Evolutionary conservation across 768 basidiomycete species (phyloP), one percentile per base, ranked within the genome.

Genomic region (Xanthoconium purpureum): DNA sequence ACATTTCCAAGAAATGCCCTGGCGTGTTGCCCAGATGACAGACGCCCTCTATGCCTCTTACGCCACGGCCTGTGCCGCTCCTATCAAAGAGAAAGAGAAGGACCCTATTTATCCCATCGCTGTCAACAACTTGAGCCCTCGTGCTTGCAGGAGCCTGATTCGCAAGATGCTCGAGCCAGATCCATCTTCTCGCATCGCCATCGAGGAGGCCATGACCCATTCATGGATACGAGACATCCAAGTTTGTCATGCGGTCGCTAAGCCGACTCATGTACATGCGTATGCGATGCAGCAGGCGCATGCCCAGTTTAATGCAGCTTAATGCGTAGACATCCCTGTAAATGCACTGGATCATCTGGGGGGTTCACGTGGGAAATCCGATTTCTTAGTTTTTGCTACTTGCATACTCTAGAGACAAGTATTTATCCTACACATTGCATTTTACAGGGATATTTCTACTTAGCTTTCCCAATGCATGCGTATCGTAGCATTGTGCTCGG

Each of bases 91-190:
- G 49, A 68, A 71, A 33, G 68, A 64, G 35, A 70, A 67, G 55
- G 70, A 69, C 24, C 60, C 58, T 13, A 37, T 67, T n/a, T 73
- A 72, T 62, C 79, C 77, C 15, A 78, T 83, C 48, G 95, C 94
- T 29, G 88, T 98, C 67, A 89, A 87, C 76, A 94, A 96, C 70
- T 77, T 98, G 56, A 87, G 83, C 52, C 95, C 96, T 9, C 81
- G 91, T 50, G 86, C 87, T 51, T 96, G 94, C 63, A 78, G 96
- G 38, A 77, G 81, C 33, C 73, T 98, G 56, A 83, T 98, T 50
- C 84, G 94, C 65, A 84, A 84, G 76, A 98, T 99, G 95, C 81
- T 99, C 54, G 94, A 98, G 69, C 97, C 96, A 4, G 87, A 97
- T 66, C 93, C 95, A 24, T 88, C 88, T 71, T 71, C 77, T 44